Conservation (phyloP, 164 flowering plant species). For the Magnolia sinica region DNA sequence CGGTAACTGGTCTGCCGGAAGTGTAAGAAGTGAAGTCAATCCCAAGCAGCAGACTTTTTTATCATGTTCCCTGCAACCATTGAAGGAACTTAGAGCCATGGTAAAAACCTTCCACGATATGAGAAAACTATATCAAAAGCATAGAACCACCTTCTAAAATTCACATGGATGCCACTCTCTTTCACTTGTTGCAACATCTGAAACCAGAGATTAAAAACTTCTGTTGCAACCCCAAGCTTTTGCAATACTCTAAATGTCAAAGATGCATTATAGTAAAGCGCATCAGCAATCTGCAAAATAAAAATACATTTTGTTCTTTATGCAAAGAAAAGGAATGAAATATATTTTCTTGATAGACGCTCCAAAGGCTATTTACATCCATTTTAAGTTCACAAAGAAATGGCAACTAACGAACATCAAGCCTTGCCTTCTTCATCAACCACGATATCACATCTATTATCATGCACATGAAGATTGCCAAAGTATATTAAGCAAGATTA, state of each 20-base stretch:
- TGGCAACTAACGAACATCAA: no score
- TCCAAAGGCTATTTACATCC: no score
- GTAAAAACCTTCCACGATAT: neutral
- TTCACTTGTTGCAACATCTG: slow-evolving; percentile 89
- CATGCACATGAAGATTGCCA: no score
- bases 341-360: no score
- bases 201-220: slow-evolving; percentile 81
- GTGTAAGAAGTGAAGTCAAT: slow-evolving; percentile 71
- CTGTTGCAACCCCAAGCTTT: slow-evolving; percentile 81
- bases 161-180: slow-evolving; percentile 69
- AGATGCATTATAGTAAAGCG: slow-evolving; percentile 77
- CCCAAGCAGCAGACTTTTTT: slow-evolving; percentile 98
- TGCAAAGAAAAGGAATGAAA: neutral
- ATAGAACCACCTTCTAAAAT: slow-evolving; percentile 68
- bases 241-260: slow-evolving; percentile 73
- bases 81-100: neutral
- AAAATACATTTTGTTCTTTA: neutral
- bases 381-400: no score
- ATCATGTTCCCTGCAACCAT: slow-evolving; percentile 76
- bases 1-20: slow-evolving; percentile 79
- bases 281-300: slow-evolving; percentile 75
- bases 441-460: no score
- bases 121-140: neutral
- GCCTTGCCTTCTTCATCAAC: no score
- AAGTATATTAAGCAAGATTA: no score